Percentiles rank a stretch among this genome's conserved stretches.
These are phyloP conservation scores for Skeletonema grethae DNA, from an alignment of 108 stramenopile genomes.

Conservation along the genomic window DNA sequence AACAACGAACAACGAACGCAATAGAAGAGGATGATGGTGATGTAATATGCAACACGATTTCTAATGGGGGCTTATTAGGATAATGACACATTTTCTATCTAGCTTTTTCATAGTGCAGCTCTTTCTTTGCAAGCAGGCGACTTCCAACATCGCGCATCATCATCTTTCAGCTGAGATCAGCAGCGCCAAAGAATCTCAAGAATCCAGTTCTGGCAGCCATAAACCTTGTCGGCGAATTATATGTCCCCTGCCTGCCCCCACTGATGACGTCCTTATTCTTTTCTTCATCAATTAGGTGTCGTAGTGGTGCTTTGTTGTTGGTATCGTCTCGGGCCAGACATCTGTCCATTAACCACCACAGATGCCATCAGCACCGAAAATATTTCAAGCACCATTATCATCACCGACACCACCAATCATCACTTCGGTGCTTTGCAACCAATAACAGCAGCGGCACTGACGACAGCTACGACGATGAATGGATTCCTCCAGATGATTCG, in stretches of 20 bases:
- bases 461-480: conserved; percentile 26
- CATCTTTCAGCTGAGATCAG: too few species aligned
- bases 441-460: conserved; percentile 7
- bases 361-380: not conserved
- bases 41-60: too few species aligned
- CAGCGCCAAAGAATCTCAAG: too few species aligned
- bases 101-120: too few species aligned
- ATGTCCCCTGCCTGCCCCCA: not conserved
- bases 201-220: too few species aligned
- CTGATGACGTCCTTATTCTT: not conserved
- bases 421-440: conserved; percentile 1
- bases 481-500: conserved; percentile 49
- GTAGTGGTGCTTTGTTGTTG: not conserved
- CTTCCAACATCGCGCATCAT: too few species aligned
- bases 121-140: too few species aligned
- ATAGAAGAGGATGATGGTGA: too few species aligned
- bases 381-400: not conserved
- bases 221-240: too few species aligned
- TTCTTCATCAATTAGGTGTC: not conserved
- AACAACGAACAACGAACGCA: too few species aligned
- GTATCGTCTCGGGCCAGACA: not conserved
- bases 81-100: too few species aligned
- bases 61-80: too few species aligned
- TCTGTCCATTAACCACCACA: not conserved
- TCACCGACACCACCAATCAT: not conserved